Evolutionary conservation across 2,329 filamentous ascomycete genomes (phyloP), one percentile per base, ranked within the genome.

Genomic region (Calonectria crousiana): DNA sequence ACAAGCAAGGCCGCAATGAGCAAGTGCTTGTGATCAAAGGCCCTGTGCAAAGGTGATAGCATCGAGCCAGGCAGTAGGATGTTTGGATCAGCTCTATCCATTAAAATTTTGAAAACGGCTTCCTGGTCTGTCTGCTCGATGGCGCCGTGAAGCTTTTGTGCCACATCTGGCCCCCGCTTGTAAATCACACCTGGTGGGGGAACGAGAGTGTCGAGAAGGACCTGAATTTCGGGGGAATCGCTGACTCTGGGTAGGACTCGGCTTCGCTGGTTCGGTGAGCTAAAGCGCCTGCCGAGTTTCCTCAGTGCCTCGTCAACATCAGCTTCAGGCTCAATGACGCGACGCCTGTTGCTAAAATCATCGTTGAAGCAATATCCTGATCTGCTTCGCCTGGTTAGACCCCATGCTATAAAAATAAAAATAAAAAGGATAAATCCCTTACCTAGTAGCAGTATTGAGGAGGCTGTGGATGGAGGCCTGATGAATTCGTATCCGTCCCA

Each of bases 381-480:
- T 71, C 78, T 74, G 66, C 4, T 75, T 20, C 20, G 26, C 3
- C 11, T 26, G 49, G 66, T 81, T 69, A 81, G 76, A 18, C 28
- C 13, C 28, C 20, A 36, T 44, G 8, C n/a, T 14, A 28, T 32
- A 32, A 32, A 32, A 32, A 32, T 32, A 30, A 30, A 30, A 5
- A 8, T 5, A 44, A 10, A 23, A 47, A 14, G 38, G 20, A 38
- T 30, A 16, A 41, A 23, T 41, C 36, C 58, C 75, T 62, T 64
- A 76, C 79, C 77, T 76, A n/a, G 78, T 80, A n/a, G 77, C 77
- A 38, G 79, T 77, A 34, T 81, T 81, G 36, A 81, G 77, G 26
- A 81, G 75, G 44, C 76, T 81, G 52, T 81, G 79, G 10, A 81
- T 72, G 52, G 79, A 81, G 20, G 79, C 79, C 67, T 81, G 79